Conservation (phyloP, 176 grass and related monocot species). For the Eleusine coracana region DNA sequence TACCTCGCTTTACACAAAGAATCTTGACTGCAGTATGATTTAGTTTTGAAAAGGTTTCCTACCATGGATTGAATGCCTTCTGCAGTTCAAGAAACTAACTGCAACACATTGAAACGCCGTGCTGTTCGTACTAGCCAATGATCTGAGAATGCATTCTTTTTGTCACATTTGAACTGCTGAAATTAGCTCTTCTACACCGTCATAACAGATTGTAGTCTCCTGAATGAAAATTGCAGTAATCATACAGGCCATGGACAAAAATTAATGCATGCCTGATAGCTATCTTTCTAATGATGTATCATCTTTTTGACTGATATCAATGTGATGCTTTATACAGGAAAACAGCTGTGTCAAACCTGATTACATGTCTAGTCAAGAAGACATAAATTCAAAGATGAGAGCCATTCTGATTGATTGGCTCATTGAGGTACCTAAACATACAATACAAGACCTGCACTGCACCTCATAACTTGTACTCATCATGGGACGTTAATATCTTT, state of each 20-base stretch:
- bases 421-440: conserved; percentile 66
- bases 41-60: neutral
- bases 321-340: conserved; percentile 49
- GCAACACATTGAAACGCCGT: neutral
- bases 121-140: neutral
- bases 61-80: neutral
- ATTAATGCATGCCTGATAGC: neutral
- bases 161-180: neutral
- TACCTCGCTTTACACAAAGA: neutral
- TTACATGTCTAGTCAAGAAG: conserved; percentile 81
- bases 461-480: neutral
- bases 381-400: conserved; percentile 94
- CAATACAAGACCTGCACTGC: neutral
- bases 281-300: neutral
- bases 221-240: neutral
- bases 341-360: conserved; percentile 57
- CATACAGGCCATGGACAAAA: neutral
- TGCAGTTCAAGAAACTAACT: conserved; percentile 1
- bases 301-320: conserved; percentile 16
- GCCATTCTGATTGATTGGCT: conserved; percentile 91
- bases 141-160: neutral
- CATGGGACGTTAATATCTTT: conserved; percentile 26
- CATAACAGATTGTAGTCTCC: neutral
- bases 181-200: conserved; percentile 4
- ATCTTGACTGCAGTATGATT: neutral